phyloP scores from a whole-genome alignment of 2,329 filamentous ascomycete species.

The Ceratocystis diversiconidia region DNA sequence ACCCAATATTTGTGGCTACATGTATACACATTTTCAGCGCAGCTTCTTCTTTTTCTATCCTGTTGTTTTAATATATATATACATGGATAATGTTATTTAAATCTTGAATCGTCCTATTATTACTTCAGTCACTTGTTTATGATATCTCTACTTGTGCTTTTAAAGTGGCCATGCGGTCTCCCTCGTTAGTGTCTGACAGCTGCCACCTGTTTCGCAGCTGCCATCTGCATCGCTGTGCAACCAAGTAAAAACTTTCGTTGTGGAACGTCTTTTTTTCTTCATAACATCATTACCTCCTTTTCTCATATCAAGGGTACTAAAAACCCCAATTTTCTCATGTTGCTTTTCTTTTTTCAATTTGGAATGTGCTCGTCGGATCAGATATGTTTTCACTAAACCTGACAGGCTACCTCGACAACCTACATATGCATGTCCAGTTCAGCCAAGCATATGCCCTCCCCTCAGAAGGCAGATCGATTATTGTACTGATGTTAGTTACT shows the following conservation, averaged over 20 bases:
- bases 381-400: not conserved
- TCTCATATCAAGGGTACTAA: too few species aligned
- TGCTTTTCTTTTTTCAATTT: too few species aligned
- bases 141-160: too few species aligned
- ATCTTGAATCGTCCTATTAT: not conserved
- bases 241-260: not conserved
- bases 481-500: too few species aligned
- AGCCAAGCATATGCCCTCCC: not conserved
- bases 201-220: not conserved
- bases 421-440: not conserved
- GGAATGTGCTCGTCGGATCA: too few species aligned
- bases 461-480: too few species aligned
- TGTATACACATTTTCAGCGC: not conserved
- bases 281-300: not conserved
- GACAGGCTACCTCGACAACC: not conserved
- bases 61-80: not conserved
- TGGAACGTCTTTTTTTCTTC: not conserved
- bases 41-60: not conserved
- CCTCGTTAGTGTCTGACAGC: not conserved
- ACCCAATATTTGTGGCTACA: not conserved
- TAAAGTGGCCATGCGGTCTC: not conserved
- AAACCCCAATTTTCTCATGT: too few species aligned
- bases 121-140: too few species aligned
- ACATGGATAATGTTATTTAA: not conserved
- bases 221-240: not conserved